Base-by-base conservation (phyloP, 1,284 basidiomycete genomes). In the Stygiomarasmius scandens region DNA sequence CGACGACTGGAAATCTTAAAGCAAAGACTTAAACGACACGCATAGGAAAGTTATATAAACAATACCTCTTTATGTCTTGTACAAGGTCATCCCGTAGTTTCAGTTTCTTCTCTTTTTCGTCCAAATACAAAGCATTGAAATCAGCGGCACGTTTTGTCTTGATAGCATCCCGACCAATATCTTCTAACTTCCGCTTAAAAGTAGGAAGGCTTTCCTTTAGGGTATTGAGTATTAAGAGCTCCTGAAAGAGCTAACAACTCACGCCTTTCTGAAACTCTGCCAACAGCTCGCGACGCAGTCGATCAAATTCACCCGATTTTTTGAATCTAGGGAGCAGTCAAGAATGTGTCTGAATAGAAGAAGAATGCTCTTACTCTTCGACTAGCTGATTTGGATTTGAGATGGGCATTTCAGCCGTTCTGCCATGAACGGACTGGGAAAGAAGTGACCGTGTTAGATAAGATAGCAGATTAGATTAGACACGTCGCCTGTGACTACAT, bases 281-380 rank as follows among this genome's bases (percentile, higher is more conserved):
- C 54, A 91, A 69, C 20, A 92, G 73, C 66, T 90, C 84, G 47
- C 82, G 81, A 50, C 89, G 78, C 58, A 91, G 69, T 38, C 86
- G 82, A 64, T 91, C 89, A 64, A 90, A 91, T 72, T 91, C 87
- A 25, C 89, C 90, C 6, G 87, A 89, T 65, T 86, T 87, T 70
- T 91, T 90, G 77, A 90, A 91, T 63, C 89, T 91, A 66, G 5
- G 2, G 23, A 45, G 34, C 5, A 23, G 23, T 34, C 4, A 41
- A 41, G 38, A 16, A 12, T 5, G 16, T 41, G n/a, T 4, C 6
- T 9, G 16, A 41, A 9, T 16, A 4, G n/a, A 16, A 16, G 8
- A 41, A 32, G 5, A 12, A 32, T 32, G 36, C 24, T 44, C 51
- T 44, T 50, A 59, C 61, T 58, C 53, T 24, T 60, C 58, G 12